Evolutionary conservation across 2,329 filamentous ascomycete species (phyloP).

Genomic region (Xylaria sp.): DNA sequence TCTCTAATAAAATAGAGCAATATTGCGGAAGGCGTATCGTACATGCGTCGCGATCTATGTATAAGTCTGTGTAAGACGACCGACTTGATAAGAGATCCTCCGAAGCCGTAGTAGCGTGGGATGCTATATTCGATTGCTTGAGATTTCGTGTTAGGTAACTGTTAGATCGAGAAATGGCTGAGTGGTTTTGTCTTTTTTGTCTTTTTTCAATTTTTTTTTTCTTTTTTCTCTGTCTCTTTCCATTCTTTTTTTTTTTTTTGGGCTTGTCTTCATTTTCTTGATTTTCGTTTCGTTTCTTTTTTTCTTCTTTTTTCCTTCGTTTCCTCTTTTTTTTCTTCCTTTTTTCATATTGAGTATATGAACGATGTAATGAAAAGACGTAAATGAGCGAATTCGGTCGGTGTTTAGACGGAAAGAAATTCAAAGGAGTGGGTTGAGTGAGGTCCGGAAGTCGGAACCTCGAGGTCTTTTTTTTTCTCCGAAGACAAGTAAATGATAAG

Average conservation of each 20-base stretch:
- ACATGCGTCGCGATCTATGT: conserved; percentile 33
- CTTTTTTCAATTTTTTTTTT: conserved; percentile 2
- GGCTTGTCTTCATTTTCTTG: neutral
- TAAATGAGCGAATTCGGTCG: conserved; percentile 50
- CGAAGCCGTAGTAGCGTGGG: neutral
- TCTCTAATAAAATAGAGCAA: conserved; percentile 21
- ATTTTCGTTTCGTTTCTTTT: conserved; percentile 2
- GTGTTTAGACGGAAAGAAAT: conserved; percentile 44
- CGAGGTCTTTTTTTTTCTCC: neutral
- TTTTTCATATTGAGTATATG: conserved; percentile 26
- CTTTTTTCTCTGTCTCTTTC: conserved; percentile 1
- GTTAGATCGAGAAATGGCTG: conserved; percentile 39
- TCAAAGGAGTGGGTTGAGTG: conserved; percentile 37
- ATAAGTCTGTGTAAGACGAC: conserved; percentile 17
- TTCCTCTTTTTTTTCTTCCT: neutral
- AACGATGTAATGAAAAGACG: conserved; percentile 45
- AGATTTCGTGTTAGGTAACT: conserved; percentile 24
- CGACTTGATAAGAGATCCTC: conserved; percentile 17
- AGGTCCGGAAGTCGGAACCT: conserved; percentile 25
- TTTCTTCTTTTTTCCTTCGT: conserved; percentile 1
- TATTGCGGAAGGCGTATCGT: conserved; percentile 31
- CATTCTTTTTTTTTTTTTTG: too few species aligned
- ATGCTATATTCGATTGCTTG: conserved; percentile 17
- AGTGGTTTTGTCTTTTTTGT: conserved; percentile 5
- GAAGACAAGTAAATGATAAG: conserved; percentile 43